These are phyloP conservation scores for Beauveria scarabaeidicola DNA, from an alignment of 2,329 filamentous ascomycete genomes.

Conservation along the genomic window DNA sequence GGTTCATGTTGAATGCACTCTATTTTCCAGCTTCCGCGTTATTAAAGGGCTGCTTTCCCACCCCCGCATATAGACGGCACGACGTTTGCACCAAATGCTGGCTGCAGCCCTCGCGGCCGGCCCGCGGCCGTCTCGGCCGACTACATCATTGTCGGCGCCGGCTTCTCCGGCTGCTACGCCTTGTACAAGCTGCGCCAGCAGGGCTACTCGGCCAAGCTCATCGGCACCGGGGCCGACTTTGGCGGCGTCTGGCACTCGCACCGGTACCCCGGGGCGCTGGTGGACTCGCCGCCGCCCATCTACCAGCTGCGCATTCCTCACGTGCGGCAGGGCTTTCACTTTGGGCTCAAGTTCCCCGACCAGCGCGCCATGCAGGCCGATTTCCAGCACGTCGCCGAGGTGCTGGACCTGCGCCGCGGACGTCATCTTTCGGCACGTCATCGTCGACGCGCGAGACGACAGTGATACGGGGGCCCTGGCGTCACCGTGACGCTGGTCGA, in stretches of 20 bases:
- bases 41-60: no score
- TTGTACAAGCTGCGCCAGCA: constrained; percentile 29
- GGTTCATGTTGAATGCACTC: no score
- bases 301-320: constrained; percentile 30
- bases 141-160: constrained; percentile 19
- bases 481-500: constrained; percentile 13
- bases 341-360: constrained; percentile 30
- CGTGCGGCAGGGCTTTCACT: constrained; percentile 36
- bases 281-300: constrained; percentile 27
- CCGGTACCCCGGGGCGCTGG: constrained; percentile 33
- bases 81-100: background rate
- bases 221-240: constrained; percentile 28
- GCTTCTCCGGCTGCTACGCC: constrained; percentile 18
- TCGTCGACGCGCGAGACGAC: constrained; percentile 33
- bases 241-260: constrained; percentile 39
- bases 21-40: no score
- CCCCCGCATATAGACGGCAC: no score
- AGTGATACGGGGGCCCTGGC: constrained; percentile 30
- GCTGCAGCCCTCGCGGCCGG: background rate
- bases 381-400: constrained; percentile 37
- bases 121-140: constrained; percentile 11
- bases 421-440: constrained; percentile 33
- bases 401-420: constrained; percentile 35
- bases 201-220: constrained; percentile 27
- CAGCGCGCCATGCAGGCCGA: constrained; percentile 34